Conservation (phyloP, 805 yeast genomes). For the Lachancea mirantina region DNA sequence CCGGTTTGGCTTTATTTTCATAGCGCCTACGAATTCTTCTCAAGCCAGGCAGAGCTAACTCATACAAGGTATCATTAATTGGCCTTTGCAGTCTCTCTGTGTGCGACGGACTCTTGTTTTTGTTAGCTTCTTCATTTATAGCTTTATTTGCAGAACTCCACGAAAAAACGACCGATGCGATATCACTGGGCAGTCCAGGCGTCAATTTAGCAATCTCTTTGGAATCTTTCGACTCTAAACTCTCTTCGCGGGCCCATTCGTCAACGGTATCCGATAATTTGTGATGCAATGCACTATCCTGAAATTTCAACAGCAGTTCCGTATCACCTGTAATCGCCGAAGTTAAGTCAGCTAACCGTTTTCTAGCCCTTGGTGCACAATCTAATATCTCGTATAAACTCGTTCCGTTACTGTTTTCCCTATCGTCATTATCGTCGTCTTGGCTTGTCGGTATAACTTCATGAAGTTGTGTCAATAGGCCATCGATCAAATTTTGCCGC, state of each 20-base stretch:
- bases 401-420: not conserved
- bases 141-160: slow-evolving; percentile 23
- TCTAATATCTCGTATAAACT: slow-evolving; percentile 20
- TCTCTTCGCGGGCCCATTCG: slow-evolving; percentile 22
- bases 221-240: slow-evolving; percentile 2
- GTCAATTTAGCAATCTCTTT: too few relatives aligned
- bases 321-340: slow-evolving; percentile 3
- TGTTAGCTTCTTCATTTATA: slow-evolving; percentile 2
- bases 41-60: too few relatives aligned
- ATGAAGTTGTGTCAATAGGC: too few relatives aligned
- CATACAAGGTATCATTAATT: too few relatives aligned
- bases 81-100: not conserved
- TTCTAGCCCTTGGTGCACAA: slow-evolving; percentile 20
- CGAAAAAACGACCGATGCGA: slow-evolving; percentile 22
- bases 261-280: slow-evolving; percentile 10
- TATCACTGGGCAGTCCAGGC: slow-evolving; percentile 17
- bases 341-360: slow-evolving; percentile 16
- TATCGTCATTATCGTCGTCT: too few relatives aligned
- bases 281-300: slow-evolving; percentile 8
- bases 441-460: too few relatives aligned
- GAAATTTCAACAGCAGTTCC: slow-evolving; percentile 2
- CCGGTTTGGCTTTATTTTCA: slow-evolving; percentile 2
- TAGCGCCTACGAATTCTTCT: too few relatives aligned
- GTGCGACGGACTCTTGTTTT: too few relatives aligned
- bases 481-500: too few relatives aligned